phyloP scores from a whole-genome alignment of 2,329 filamentous ascomycete genomes.

The Aspergillus puulaauensis region DNA sequence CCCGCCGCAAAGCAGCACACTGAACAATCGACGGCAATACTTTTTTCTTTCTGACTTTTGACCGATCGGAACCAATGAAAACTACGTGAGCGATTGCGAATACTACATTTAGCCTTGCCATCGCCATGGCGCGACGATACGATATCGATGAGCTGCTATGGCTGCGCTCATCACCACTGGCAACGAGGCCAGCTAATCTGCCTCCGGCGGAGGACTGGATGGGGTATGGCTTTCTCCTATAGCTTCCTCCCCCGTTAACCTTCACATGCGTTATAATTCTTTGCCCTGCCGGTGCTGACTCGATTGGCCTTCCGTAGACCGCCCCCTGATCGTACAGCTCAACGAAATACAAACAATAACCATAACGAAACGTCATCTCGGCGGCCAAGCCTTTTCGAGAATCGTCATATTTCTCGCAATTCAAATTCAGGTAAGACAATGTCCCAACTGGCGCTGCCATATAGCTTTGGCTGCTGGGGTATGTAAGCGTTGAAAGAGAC shows the following conservation, averaged over 20 bases:
- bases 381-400: slow-evolving; percentile 44
- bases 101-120: slow-evolving; percentile 19
- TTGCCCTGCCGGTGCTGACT: slow-evolving; percentile 21
- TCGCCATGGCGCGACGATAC: slow-evolving; percentile 60
- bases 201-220: slow-evolving; percentile 94
- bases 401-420: slow-evolving; percentile 47
- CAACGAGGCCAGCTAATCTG: slow-evolving; percentile 73
- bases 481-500: slow-evolving; percentile 22
- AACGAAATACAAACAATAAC: slow-evolving; percentile 37
- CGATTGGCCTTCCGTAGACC: slow-evolving; percentile 30
- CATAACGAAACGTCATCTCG: slow-evolving; percentile 35
- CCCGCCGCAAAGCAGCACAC: background rate
- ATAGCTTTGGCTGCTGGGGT: background rate
- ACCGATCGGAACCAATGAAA: slow-evolving; percentile 28
- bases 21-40: background rate
- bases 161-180: slow-evolving; percentile 79
- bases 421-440: slow-evolving; percentile 44
- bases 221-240: slow-evolving; percentile 59
- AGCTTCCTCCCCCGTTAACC: background rate
- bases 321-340: slow-evolving; percentile 41
- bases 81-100: slow-evolving; percentile 22
- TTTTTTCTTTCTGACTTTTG: slow-evolving; percentile 5
- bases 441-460: background rate
- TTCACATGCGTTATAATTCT: background rate
- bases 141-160: slow-evolving; percentile 71